Percentiles rank a stretch among this genome's conserved stretches.
Evolutionary conservation across 2,329 filamentous ascomycete species (phyloP).

Genomic region (Colletotrichum sp.): DNA sequence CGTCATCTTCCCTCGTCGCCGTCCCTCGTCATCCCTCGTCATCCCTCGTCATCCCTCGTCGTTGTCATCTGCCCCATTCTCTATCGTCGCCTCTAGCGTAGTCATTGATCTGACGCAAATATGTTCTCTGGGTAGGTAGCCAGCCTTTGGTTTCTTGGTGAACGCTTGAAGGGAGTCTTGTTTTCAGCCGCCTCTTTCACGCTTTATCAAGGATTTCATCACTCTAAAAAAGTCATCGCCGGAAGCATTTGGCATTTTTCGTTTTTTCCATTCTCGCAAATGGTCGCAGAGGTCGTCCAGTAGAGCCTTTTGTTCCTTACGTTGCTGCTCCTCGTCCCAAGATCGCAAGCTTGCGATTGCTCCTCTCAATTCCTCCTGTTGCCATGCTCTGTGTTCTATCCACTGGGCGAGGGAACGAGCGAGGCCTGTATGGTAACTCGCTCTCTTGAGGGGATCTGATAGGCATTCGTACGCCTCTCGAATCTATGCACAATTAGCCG

Average conservation of each 20-base stretch:
- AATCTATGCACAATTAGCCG: background rate
- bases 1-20: too few species aligned
- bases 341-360: background rate
- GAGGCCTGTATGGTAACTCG: background rate
- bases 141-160: background rate
- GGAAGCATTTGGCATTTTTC: background rate
- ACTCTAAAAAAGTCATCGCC: background rate
- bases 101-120: too few species aligned
- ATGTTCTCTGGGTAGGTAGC: background rate
- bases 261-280: background rate
- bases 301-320: rapidly evolving
- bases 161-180: background rate
- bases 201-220: background rate
- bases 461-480: background rate
- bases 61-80: too few species aligned
- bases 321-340: background rate
- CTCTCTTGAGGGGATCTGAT: background rate
- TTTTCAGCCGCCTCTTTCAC: background rate
- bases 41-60: too few species aligned
- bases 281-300: background rate
- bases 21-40: too few species aligned
- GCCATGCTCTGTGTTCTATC: background rate
- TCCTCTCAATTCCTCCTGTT: background rate
- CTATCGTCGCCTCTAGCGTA: too few species aligned
- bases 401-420: rapidly evolving